Conservation (phyloP, 2,329 filamentous ascomycete genomes). For the Penicillium paneum region DNA sequence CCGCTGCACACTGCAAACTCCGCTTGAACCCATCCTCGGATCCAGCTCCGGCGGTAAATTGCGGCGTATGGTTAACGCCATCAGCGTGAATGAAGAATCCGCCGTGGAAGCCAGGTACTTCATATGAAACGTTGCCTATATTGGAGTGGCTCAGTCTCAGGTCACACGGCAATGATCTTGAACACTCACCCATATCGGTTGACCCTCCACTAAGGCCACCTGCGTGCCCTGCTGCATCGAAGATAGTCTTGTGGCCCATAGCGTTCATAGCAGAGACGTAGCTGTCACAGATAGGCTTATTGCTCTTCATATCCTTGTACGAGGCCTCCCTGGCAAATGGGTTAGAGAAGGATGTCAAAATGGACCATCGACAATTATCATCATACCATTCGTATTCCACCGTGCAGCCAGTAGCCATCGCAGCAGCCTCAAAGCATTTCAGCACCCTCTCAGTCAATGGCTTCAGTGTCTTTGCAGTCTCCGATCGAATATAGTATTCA, state of each 20-base stretch:
- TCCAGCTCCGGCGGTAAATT: conserved; percentile 17
- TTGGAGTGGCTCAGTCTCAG: not conserved
- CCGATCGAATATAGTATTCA: conserved; percentile 45
- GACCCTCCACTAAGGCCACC: conserved; percentile 23
- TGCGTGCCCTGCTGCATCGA: conserved; percentile 19
- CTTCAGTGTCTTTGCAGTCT: conserved; percentile 39
- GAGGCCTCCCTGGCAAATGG: conserved; percentile 22
- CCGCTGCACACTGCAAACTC: conserved; percentile 15
- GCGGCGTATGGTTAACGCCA: conserved; percentile 17
- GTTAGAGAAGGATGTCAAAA: not conserved
- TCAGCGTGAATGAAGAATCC: conserved; percentile 17
- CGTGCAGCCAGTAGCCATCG: conserved; percentile 31
- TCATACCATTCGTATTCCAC: conserved; percentile 29
- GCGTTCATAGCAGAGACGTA: conserved; percentile 30
- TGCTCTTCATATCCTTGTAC: conserved; percentile 31
- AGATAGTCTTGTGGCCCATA: conserved; percentile 27
- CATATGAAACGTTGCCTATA: conserved; percentile 17
- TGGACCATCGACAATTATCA: not conserved
- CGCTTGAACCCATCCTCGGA: conserved; percentile 13
- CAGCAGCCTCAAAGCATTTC: conserved; percentile 35
- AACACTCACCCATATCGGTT: conserved; percentile 28
- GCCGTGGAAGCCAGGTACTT: conserved; percentile 20
- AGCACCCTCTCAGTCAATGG: conserved; percentile 26
- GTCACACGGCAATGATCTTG: not conserved
- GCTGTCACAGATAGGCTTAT: conserved; percentile 30